Base-by-base conservation (phyloP, 352 stramenopile genomes). In the Thraustochytrium sp. region DNA sequence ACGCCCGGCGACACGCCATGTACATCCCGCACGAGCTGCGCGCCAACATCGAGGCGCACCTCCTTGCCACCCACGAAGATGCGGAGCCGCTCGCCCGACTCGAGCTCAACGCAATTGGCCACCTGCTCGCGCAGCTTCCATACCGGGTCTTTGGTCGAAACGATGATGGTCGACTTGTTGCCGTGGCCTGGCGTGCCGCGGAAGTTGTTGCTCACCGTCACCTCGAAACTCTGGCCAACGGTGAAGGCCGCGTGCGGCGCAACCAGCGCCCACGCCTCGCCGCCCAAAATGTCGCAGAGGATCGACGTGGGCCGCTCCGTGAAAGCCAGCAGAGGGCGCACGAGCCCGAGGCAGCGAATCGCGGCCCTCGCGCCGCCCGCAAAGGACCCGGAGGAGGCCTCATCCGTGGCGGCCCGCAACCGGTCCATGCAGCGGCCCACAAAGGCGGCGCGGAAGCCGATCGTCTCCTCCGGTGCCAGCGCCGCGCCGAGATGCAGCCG, bases 41-140 rank as follows among this genome's bases (percentile, higher is more conserved):
- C 49, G 38, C 74, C 74, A 18, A 16, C 29, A 3, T 82, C 74
- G 11, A 40, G 74, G 51, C 78, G 78, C 0, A 82, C 78, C 29
- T 82, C 74, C 29, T 82, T 82, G 37, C 74, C 74, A 26, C 74
- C 74, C 13, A 34, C 74, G 36, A 82, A 82, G 55, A 82, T 55
- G 26, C 74, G 74, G n/a, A 82, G 55, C 31, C 62, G 62, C 31
- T 21, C 16, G 26, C 16, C 5, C 26, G 37, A 42, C 23, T 82
- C 74, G 5, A 82, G 38, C 37, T 48, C 53, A 3, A 82, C 5
- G 21, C 16, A 36, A 40, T 48, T 40, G n/a, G 74, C 74, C 26
- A 82, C 38, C 31, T 48, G 31, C 21, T 55, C 34, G 31, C 74
- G 51, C 5, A 82, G 40, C 13, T 26, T 42, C 74, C 74, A 78